Conservation (phyloP, 306 rosid genomes). For the Gynostemma pentaphyllum region DNA sequence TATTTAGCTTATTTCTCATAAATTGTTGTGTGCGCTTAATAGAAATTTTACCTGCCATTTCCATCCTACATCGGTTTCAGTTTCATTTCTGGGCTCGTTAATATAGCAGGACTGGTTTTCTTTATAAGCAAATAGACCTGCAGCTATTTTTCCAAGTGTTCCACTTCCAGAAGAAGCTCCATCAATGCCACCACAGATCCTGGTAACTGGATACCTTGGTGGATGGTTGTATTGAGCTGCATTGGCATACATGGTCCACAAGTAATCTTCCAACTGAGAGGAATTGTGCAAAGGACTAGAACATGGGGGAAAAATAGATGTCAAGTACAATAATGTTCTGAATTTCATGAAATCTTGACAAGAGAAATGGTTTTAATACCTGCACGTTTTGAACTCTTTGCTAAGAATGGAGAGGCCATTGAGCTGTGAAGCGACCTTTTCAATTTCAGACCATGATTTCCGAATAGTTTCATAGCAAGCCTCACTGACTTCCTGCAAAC, state of each 20-base stretch:
- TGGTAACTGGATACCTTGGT: conserved; percentile 44
- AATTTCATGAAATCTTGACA: background rate
- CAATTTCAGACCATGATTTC: conserved; percentile 56
- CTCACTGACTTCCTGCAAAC: conserved; percentile 51
- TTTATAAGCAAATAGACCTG: conserved; percentile 33
- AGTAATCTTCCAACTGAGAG: conserved; percentile 24
- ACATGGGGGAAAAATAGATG: background rate
- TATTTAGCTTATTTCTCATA: background rate
- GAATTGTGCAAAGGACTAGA: conserved; percentile 29
- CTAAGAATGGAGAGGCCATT: conserved; percentile 47
- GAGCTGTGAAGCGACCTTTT: conserved; percentile 27
- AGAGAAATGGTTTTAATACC: background rate
- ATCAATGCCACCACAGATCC: conserved; percentile 50
- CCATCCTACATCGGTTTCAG: conserved; percentile 51
- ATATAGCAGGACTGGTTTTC: conserved; percentile 40
- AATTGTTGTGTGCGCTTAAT: no score
- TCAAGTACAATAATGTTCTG: background rate
- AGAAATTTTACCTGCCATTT: conserved; percentile 57
- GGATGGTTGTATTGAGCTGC: conserved; percentile 65
- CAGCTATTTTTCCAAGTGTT: conserved; percentile 32
- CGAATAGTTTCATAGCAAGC: conserved; percentile 48
- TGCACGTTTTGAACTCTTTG: conserved; percentile 43
- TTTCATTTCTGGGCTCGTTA: conserved; percentile 10
- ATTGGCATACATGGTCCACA: background rate
- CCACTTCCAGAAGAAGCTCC: conserved; percentile 22